Percentiles rank a stretch among this genome's conserved stretches.
Evolutionary conservation across 2,329 filamentous ascomycete species (phyloP).

Genomic region (Aureobasidium sp.): DNA sequence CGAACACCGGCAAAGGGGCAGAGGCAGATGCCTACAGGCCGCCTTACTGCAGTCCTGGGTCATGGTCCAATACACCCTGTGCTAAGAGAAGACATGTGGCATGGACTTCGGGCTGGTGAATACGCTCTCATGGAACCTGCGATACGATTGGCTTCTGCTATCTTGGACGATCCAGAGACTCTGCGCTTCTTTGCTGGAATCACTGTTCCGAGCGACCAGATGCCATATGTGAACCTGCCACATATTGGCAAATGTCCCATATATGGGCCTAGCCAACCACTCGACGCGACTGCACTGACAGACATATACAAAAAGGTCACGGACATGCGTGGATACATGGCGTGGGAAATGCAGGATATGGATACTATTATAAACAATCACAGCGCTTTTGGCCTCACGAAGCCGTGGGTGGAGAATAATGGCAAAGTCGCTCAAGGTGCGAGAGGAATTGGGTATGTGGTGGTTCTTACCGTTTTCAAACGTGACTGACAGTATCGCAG

Average conservation of each 20-base stretch:
- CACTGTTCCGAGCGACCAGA: neutral
- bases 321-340: neutral
- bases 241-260: neutral
- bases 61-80: neutral
- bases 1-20: neutral
- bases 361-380: neutral
- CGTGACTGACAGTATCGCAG: neutral
- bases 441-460: neutral
- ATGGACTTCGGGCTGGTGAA: neutral
- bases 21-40: neutral
- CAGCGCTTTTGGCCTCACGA: neutral
- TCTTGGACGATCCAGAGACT: neutral
- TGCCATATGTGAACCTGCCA: neutral
- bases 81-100: neutral
- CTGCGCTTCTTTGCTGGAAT: neutral
- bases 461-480: neutral
- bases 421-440: neutral
- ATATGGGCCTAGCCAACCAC: neutral
- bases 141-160: neutral
- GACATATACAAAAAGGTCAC: neutral
- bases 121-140: slow-evolving; percentile 1
- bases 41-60: neutral
- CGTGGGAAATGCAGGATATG: neutral
- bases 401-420: neutral
- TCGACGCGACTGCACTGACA: neutral